These are phyloP conservation scores for Zygosaccharomyces sapae DNA, from an alignment of 1,139 yeast species.

Conservation along the genomic window DNA sequence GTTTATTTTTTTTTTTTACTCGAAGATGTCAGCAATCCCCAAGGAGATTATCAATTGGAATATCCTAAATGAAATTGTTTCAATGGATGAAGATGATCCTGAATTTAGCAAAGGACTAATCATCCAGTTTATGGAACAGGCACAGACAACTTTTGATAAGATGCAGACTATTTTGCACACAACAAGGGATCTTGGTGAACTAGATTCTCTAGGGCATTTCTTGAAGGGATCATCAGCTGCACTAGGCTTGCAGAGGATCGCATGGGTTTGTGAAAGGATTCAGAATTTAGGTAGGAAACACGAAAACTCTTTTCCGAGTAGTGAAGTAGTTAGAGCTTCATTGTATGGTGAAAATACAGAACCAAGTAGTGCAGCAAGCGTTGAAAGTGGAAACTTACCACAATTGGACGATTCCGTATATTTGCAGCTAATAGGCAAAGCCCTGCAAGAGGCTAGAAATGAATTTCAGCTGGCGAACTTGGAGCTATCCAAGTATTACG, in stretches of 20 bases:
- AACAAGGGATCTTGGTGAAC: conserved; percentile 47
- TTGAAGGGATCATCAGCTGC: conserved; percentile 96
- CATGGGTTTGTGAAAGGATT: conserved; percentile 84
- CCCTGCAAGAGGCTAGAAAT: conserved; percentile 52
- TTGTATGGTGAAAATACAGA: conserved; percentile 16
- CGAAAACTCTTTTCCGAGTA: conserved; percentile 36
- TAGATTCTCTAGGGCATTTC: conserved; percentile 83
- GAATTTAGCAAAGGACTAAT: conserved; percentile 76
- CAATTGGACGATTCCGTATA: conserved; percentile 18
- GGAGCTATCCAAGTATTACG: conserved; percentile 58
- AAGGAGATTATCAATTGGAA: conserved; percentile 81
- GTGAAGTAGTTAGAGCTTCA: conserved; percentile 21
- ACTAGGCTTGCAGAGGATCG: conserved; percentile 75
- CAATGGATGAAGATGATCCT: conserved; percentile 88
- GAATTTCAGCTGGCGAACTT: conserved; percentile 55
- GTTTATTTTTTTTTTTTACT: background rate
- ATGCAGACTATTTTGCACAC: conserved; percentile 54
- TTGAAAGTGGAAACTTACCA: conserved; percentile 16
- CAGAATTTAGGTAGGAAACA: conserved; percentile 77
- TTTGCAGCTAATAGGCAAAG: conserved; percentile 44
- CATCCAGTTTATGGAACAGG: conserved; percentile 84
- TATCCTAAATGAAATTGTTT: conserved; percentile 79
- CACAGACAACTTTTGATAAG: conserved; percentile 68
- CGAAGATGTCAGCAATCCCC: conserved; percentile 25
- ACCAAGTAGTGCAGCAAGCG: conserved; percentile 15